phyloP scores from a whole-genome alignment of 1,139 yeast genomes.

The Geotrichum bryndzae region DNA sequence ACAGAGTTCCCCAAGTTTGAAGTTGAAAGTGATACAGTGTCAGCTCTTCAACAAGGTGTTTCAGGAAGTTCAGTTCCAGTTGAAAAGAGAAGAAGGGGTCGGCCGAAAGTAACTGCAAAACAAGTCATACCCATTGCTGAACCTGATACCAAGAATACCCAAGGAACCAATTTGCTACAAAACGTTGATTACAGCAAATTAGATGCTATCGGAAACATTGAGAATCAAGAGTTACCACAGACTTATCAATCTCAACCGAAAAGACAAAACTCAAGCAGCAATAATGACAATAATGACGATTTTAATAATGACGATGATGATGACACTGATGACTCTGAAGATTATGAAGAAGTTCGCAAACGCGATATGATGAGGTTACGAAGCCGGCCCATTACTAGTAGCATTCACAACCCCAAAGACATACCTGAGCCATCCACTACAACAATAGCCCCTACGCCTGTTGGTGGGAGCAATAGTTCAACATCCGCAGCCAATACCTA shows the following conservation, averaged over 20 bases:
- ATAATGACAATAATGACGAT: neutral
- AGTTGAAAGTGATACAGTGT: neutral
- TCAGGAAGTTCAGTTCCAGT: neutral
- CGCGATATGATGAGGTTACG: constrained; percentile 15
- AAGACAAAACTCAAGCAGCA: neutral
- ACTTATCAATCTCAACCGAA: neutral
- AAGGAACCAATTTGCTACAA: neutral
- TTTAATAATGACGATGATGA: constrained; percentile 2
- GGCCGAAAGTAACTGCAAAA: neutral
- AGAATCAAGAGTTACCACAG: neutral
- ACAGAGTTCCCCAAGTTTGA: constrained; percentile 1
- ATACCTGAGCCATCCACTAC: neutral
- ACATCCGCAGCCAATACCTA: neutral
- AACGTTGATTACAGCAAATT: neutral
- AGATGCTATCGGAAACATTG: neutral
- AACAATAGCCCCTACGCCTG: neutral
- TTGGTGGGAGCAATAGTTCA: neutral
- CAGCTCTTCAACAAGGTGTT: neutral
- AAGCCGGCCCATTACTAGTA: constrained; percentile 3
- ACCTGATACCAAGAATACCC: neutral
- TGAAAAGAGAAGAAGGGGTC: constrained; percentile 1
- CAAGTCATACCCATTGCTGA: neutral
- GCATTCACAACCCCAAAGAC: neutral
- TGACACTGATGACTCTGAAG: constrained; percentile 11
- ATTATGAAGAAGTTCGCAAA: constrained; percentile 11